phyloP scores from a whole-genome alignment of 225 moss, liverwort and hornwort species.

The Asterella californica region DNA sequence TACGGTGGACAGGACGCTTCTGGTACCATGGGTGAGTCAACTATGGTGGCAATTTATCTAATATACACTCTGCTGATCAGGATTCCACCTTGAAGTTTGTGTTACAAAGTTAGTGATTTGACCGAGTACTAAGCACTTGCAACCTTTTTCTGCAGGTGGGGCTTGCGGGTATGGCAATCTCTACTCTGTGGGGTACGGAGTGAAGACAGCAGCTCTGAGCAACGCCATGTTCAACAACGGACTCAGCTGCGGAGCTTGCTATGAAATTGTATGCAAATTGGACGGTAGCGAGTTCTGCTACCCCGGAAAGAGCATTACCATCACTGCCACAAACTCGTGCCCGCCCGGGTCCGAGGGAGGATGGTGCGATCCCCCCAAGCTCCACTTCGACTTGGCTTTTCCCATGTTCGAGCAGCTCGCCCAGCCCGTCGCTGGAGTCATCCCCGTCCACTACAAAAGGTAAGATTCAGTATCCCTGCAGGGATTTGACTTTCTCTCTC shows the following conservation, averaged over 20 bases:
- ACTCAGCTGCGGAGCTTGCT: constrained; percentile 37
- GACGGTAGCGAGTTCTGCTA: constrained; percentile 29
- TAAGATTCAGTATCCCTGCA: no score
- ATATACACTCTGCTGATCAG: no score
- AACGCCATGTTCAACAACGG: constrained; percentile 30
- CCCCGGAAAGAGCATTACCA: constrained; percentile 10
- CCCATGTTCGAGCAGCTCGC: constrained; percentile 28
- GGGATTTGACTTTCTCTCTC: no score
- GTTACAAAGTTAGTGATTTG: background rate
- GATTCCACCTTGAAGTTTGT: background rate
- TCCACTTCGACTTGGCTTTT: constrained; percentile 38
- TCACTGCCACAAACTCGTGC: constrained; percentile 42
- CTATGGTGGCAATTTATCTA: no score
- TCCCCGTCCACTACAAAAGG: constrained; percentile 8
- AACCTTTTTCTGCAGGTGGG: constrained; percentile 30
- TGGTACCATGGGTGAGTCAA: constrained; percentile 26
- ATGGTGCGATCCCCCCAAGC: constrained; percentile 33
- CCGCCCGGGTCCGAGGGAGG: constrained; percentile 30
- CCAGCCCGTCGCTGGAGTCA: constrained; percentile 3
- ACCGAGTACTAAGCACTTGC: no score
- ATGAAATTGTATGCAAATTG: constrained; percentile 17
- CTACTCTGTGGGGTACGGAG: constrained; percentile 26
- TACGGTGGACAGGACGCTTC: constrained; percentile 36
- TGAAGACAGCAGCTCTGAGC: constrained; percentile 29
- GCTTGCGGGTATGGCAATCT: constrained; percentile 33